phyloP scores from a whole-genome alignment of 1,284 basidiomycete species.

The Ganoderma sp. region DNA sequence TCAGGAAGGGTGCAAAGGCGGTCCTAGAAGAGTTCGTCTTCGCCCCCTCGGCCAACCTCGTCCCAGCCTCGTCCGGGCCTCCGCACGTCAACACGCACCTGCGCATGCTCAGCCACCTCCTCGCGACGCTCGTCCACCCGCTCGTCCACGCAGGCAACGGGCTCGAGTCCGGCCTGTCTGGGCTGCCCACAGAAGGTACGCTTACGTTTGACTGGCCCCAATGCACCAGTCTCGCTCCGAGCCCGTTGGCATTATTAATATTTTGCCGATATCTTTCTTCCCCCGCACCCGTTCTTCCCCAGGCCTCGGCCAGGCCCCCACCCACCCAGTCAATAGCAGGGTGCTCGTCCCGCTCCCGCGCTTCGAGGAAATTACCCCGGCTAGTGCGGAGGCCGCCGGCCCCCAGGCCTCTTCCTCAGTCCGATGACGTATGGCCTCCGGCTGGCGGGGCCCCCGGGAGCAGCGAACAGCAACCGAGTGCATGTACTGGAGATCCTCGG shows the following conservation, averaged over 20 bases:
- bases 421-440: neutral
- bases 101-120: neutral
- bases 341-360: neutral
- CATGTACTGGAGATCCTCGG: slow-evolving; percentile 3
- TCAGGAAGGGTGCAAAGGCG: slow-evolving; percentile 47
- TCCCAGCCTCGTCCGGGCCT: neutral
- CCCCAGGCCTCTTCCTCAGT: neutral
- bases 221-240: neutral
- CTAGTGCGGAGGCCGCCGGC: neutral
- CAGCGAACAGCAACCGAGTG: neutral
- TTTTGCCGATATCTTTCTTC: neutral
- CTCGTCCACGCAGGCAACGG: slow-evolving; percentile 70
- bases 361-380: neutral
- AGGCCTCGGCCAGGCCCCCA: slow-evolving; percentile 1
- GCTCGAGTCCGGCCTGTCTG: slow-evolving; percentile 65
- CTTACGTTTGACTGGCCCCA: neutral
- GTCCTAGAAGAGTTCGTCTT: slow-evolving; percentile 61
- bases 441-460: neutral
- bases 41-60: slow-evolving; percentile 4
- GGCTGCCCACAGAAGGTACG: slow-evolving; percentile 67
- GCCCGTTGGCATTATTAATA: neutral
- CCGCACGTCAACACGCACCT: neutral
- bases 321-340: neutral
- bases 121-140: slow-evolving; percentile 38
- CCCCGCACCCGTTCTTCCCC: neutral